Conservation (phyloP, 306 rosid genomes). For the Datisca glomerata region DNA sequence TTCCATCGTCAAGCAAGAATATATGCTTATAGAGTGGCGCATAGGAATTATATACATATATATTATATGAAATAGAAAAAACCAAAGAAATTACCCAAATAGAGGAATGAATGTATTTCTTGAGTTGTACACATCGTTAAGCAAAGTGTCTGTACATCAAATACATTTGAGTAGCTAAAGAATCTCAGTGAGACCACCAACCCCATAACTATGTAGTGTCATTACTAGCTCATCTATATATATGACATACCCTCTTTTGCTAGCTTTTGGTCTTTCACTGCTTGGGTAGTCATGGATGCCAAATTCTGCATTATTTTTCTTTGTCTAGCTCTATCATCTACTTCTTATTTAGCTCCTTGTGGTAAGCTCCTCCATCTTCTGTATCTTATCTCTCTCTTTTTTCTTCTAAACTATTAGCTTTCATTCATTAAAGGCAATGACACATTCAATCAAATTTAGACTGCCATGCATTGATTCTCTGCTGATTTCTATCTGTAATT, state of each 20-base stretch:
- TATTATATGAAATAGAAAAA: too few relatives aligned
- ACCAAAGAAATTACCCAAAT: too few relatives aligned
- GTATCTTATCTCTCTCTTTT: too few relatives aligned
- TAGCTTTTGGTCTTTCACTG: neutral
- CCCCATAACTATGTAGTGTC: too few relatives aligned
- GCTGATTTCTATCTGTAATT: too few relatives aligned
- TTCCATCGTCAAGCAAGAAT: neutral
- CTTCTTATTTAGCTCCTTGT: neutral
- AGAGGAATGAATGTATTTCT: too few relatives aligned
- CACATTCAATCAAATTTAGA: too few relatives aligned
- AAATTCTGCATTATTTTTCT: neutral
- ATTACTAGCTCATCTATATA: neutral
- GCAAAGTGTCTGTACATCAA: neutral
- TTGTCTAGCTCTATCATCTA: neutral
- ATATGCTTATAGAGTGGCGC: neutral
- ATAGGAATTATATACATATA: neutral
- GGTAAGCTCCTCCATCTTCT: neutral
- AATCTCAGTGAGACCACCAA: neutral
- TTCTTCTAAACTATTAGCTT: too few relatives aligned
- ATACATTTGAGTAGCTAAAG: neutral
- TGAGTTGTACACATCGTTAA: neutral
- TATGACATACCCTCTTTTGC: neutral
- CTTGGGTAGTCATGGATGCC: neutral
- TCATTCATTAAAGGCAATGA: too few relatives aligned
- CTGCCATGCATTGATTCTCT: too few relatives aligned